Evolutionary conservation across 2,329 filamentous ascomycete species (phyloP).

Genomic region (Spiromastix sp.): DNA sequence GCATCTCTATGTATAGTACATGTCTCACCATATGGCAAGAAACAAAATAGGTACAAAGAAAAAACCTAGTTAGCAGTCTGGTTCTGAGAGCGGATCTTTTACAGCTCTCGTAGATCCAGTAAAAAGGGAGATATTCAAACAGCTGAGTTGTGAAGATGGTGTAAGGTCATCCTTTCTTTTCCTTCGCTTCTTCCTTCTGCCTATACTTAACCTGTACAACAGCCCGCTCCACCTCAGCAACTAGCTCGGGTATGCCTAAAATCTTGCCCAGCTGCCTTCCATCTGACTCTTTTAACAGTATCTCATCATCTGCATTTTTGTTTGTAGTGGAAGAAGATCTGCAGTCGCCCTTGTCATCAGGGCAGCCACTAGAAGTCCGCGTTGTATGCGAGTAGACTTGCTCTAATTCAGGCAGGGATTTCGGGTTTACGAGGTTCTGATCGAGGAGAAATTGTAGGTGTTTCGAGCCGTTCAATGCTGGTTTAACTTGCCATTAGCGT

Average conservation of each 20-base stretch:
- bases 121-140: too few relatives aligned
- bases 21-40: too few relatives aligned
- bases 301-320: constrained; percentile 28
- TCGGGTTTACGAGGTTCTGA: constrained; percentile 57
- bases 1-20: too few relatives aligned
- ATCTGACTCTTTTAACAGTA: constrained; percentile 37
- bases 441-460: constrained; percentile 74
- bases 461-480: constrained; percentile 68
- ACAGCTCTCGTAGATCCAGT: too few relatives aligned
- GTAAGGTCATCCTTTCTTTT: background rate
- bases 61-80: too few relatives aligned
- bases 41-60: too few relatives aligned
- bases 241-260: constrained; percentile 58
- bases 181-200: constrained; percentile 17
- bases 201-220: constrained; percentile 57
- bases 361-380: too few relatives aligned
- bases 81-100: too few relatives aligned
- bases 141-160: too few relatives aligned
- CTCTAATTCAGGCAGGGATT: constrained; percentile 61
- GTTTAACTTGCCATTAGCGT: too few relatives aligned
- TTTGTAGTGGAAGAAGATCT: too few relatives aligned
- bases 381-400: constrained; percentile 53
- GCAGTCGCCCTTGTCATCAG: too few relatives aligned
- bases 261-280: constrained; percentile 50
- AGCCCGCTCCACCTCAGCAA: constrained; percentile 63